Base-by-base conservation (phyloP, 1,284 basidiomycete species). In the Microbotryum violaceum region DNA sequence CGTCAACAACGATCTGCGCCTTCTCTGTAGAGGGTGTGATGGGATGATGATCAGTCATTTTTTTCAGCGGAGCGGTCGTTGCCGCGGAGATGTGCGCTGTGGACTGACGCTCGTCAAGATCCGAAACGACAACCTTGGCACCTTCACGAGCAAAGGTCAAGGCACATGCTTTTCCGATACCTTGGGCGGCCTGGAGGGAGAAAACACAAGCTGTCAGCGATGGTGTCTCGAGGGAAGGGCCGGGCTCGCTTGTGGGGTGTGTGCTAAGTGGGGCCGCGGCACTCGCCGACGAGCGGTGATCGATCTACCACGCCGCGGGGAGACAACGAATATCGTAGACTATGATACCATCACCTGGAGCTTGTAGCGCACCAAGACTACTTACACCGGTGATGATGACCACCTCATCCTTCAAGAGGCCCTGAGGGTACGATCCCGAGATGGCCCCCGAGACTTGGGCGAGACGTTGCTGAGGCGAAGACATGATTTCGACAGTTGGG, bases 121-220 rank as follows among this genome's bases (percentile, higher is more conserved):
- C 88, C 79, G 84, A 84, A 56, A 86, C 84, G 65, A 91, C 88
- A 50, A 91, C 85, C 74, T 88, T 90, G 18, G 89, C 89, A 29
- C 89, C 89, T 73, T 91, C 89, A 67, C 83, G 84, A 7, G 88
- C 86, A 68, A 89, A 91, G 54, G 89, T 79, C 49, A 89, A 75
- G 4, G 89, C 89, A 48, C 82, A 80, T 53, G 85, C 83, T 48
- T 81, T 81, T 10, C 88, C 88, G 65, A 90, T 89, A 66, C 87
- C 88, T 83, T 89, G 87, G 25, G 85, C 87, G 70, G 85, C 85
- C 64, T 64, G 52, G 7, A 21, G 58, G 14, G 4, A 27, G 4
- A 8, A 9, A 29, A 25, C 10, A 37, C 9, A 29, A 16, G 21
- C 27, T 10, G 25, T 49, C 50, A 42, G 37, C 37, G 37, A 42